Evolutionary conservation across 2,329 filamentous ascomycete species (phyloP), one percentile per base, ranked within the genome.

Genomic region (Septoria petroselini): DNA sequence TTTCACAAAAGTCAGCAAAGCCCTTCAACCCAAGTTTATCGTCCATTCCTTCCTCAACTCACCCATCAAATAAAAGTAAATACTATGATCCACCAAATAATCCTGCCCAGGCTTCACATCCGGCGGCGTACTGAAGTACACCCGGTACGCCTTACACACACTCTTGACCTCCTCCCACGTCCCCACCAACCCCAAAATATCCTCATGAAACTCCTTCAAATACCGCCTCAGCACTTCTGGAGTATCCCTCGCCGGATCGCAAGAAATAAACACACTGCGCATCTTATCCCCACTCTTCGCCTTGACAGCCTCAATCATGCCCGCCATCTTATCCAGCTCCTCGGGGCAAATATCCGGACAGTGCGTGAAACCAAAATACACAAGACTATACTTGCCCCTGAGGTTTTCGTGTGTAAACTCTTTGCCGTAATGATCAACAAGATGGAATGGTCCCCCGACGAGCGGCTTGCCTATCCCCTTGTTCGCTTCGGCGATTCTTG

Each of bases 321-420:
- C 78, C n/a, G 91, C 88, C 91, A 98, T 96, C 76, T 98, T 98
- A 75, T 98, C 93, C 63, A 98, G 85, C 73, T 98, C 93, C 66
- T 98, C 93, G 27, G 93, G 93, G 75, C 93, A 98, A 68, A 98
- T 98, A 69, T 98, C 93, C 18, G 93, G 93, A 69, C 93, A 98
- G 71, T 96, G 91, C 7, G 89, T 91, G 78, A 98, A 98, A 64
- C 93, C 93, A 68, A 98, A 98, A 74, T 98, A 98, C 30, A 97
- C 86, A 72, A 94, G 70, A 48, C 81, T 80, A 73, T 95, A 93
- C 70, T 86, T 88, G 46, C 93, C 93, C 76, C 85, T 86, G 76
- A 97, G 78, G 69, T 91, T 83, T 66, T 84, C 79, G 62, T 85
- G 85, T 2, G 86, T 87, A 61, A 95, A 91, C 30, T 77, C 76